Conservation (phyloP, 148 eudicot species). For the Cornus suecica region DNA sequence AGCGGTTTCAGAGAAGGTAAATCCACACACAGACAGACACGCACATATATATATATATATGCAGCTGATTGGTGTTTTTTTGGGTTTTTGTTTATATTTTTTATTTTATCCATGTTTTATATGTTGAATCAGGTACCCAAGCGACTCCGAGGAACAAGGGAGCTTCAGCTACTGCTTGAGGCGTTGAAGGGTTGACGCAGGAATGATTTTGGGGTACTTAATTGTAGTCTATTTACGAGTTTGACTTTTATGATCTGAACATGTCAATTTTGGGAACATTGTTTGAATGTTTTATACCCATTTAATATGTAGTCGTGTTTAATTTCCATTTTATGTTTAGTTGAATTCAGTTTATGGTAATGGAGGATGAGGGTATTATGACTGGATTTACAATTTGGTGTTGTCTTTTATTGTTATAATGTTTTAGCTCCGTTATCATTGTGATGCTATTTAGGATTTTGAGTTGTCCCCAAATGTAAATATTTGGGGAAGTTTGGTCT, state of each 20-base stretch:
- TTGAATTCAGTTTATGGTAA: not conserved
- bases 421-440: not conserved
- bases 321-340: not conserved
- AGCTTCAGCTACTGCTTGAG: conserved; percentile 25
- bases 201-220: not conserved
- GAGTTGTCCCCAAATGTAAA: no score
- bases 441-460: not conserved
- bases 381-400: not conserved
- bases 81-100: not conserved
- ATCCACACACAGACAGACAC: no score
- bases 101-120: not conserved
- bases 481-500: no score
- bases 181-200: not conserved
- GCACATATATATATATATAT: not conserved
- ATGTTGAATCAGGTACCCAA: conserved; percentile 23
- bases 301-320: not conserved
- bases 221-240: not conserved
- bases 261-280: no score
- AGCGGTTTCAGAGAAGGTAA: conserved; percentile 52
- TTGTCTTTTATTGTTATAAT: not conserved
- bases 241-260: no score
- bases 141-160: conserved; percentile 43
- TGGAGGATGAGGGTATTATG: not conserved
- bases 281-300: not conserved
- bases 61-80: not conserved